These are phyloP conservation scores for Epichloe festucae DNA, from an alignment of 2,329 filamentous ascomycete genomes.

Conservation along the genomic window DNA sequence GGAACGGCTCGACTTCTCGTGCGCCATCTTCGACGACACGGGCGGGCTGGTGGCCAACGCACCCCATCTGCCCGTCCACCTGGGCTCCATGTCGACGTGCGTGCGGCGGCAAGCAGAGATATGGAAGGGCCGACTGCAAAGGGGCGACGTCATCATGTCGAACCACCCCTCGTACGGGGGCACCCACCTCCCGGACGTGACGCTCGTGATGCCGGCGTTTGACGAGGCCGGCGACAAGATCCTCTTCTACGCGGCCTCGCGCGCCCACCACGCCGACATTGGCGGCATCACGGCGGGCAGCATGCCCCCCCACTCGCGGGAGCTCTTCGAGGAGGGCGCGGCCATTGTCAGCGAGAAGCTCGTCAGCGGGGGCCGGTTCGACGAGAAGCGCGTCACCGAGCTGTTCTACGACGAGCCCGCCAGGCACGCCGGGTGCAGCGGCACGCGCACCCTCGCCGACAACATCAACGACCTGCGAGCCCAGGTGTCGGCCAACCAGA, in stretches of 20 bases:
- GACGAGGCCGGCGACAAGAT: slow-evolving; percentile 51
- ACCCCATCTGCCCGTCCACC: slow-evolving; percentile 67
- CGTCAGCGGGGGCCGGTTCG: slow-evolving; percentile 63
- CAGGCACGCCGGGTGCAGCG: slow-evolving; percentile 61
- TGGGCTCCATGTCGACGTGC: slow-evolving; percentile 74
- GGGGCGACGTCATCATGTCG: slow-evolving; percentile 68
- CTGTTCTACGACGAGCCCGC: slow-evolving; percentile 62
- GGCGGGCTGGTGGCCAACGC: slow-evolving; percentile 69
- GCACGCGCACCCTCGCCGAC: slow-evolving; percentile 65
- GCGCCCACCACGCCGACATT: slow-evolving; percentile 77
- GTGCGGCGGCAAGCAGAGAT: slow-evolving; percentile 67
- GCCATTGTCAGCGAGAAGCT: slow-evolving; percentile 55
- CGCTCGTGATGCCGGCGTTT: slow-evolving; percentile 68
- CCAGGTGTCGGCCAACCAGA: slow-evolving; percentile 73
- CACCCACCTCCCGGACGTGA: slow-evolving; percentile 73
- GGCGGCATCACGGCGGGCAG: slow-evolving; percentile 69
- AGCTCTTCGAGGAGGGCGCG: slow-evolving; percentile 50
- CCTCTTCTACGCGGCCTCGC: slow-evolving; percentile 69
- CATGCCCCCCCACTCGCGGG: slow-evolving; percentile 64
- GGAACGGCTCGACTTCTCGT: slow-evolving; percentile 71
- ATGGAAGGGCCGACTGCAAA: slow-evolving; percentile 64
- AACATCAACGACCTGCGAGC: slow-evolving; percentile 77
- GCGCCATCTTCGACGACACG: slow-evolving; percentile 63
- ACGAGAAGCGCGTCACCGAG: slow-evolving; percentile 63
- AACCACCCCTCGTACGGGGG: slow-evolving; percentile 77